Conservation (phyloP, 2,329 filamentous ascomycete species). For the Talaromyces marneffei region DNA sequence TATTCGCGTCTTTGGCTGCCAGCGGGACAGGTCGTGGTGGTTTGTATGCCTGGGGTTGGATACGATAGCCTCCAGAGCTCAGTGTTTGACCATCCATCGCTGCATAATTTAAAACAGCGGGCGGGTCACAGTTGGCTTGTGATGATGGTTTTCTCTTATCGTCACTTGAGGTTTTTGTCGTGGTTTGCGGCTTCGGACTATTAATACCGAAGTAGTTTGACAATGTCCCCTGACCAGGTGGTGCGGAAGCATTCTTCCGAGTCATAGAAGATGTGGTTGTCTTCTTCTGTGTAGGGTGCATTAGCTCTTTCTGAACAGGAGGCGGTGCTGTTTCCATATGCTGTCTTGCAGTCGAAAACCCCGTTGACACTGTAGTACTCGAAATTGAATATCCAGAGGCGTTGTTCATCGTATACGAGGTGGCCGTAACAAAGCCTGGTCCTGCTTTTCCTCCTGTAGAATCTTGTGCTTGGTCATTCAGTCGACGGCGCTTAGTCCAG, state of each 20-base stretch:
- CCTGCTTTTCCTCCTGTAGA: constrained; percentile 12
- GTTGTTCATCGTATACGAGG: constrained; percentile 59
- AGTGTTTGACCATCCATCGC: constrained; percentile 9
- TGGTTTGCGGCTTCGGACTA: constrained; percentile 15
- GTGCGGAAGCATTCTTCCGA: constrained; percentile 17
- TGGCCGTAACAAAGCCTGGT: constrained; percentile 27
- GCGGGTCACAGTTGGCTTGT: neutral
- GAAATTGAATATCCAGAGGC: constrained; percentile 32
- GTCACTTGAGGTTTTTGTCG: neutral
- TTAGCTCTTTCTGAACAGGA: neutral
- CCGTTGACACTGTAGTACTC: constrained; percentile 42
- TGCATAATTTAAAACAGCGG: constrained; percentile 17
- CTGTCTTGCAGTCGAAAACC: constrained; percentile 58
- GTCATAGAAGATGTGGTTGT: constrained; percentile 5
- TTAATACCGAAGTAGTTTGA: constrained; percentile 46
- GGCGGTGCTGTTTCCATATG: constrained; percentile 40
- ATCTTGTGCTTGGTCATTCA: constrained; percentile 20
- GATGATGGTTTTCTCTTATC: neutral
- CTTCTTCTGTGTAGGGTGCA: neutral
- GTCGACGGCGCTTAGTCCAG: constrained; percentile 25
- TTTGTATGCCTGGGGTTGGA: constrained; percentile 27
- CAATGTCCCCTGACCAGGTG: constrained; percentile 47
- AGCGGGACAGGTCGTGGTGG: constrained; percentile 28
- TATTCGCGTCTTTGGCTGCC: constrained; percentile 23
- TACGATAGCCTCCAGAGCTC: constrained; percentile 22